Evolutionary conservation across 1,139 yeast species (phyloP).

Genomic region (Taphrina deformans): DNA sequence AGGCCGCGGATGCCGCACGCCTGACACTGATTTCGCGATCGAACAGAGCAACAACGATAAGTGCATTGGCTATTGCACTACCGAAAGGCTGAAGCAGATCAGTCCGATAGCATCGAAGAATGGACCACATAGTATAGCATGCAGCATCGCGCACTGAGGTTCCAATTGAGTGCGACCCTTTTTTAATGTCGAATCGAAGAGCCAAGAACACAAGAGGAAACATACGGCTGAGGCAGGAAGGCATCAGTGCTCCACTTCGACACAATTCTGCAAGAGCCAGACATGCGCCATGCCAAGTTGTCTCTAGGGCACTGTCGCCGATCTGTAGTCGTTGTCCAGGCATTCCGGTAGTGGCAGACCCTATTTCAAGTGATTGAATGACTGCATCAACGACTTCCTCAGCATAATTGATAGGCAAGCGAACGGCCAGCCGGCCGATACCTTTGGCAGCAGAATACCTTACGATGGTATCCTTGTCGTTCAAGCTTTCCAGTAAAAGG

Average conservation of each 20-base stretch:
- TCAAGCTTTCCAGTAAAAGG: slow-evolving; percentile 44
- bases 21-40: slow-evolving; percentile 74
- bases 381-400: slow-evolving; percentile 47
- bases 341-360: slow-evolving; percentile 34
- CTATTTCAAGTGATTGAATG: slow-evolving; percentile 43
- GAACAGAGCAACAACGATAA: slow-evolving; percentile 56
- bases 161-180: slow-evolving; percentile 58
- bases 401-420: slow-evolving; percentile 42
- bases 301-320: slow-evolving; percentile 42
- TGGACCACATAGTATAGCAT: slow-evolving; percentile 71
- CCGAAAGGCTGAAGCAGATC: slow-evolving; percentile 41
- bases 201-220: slow-evolving; percentile 47
- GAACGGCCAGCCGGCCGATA: slow-evolving; percentile 48
- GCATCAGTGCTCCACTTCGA: slow-evolving; percentile 43
- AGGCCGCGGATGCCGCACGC: slow-evolving; percentile 80
- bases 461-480: slow-evolving; percentile 49
- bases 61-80: slow-evolving; percentile 38
- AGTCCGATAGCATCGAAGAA: slow-evolving; percentile 51
- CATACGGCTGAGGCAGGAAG: slow-evolving; percentile 23
- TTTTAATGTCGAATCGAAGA: slow-evolving; percentile 56
- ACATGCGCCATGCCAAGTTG: slow-evolving; percentile 52
- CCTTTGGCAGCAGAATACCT: slow-evolving; percentile 54
- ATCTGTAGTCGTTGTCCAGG: slow-evolving; percentile 27
- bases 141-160: slow-evolving; percentile 78
- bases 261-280: slow-evolving; percentile 53